These are phyloP conservation scores for Boeremia exigua DNA, from an alignment of 2,329 filamentous ascomycete genomes.

Conservation along the genomic window DNA sequence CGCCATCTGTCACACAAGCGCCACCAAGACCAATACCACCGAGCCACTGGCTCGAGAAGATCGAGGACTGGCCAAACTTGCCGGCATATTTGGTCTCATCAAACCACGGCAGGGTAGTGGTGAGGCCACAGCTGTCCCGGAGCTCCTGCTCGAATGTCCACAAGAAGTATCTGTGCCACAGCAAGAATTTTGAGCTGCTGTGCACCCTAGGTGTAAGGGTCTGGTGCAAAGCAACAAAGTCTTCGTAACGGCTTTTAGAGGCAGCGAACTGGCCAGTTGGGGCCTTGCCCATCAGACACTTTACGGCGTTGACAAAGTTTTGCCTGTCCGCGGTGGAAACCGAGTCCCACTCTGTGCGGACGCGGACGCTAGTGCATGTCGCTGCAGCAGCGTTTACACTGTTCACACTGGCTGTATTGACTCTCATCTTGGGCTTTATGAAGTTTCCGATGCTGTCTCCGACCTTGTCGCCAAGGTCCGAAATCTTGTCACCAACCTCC, in stretches of 20 bases:
- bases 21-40: slow-evolving; percentile 33
- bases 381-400: slow-evolving; percentile 2
- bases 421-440: neutral
- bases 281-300: slow-evolving; percentile 34
- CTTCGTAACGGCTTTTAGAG: slow-evolving; percentile 42
- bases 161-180: slow-evolving; percentile 53
- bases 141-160: slow-evolving; percentile 52
- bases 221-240: slow-evolving; percentile 43
- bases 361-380: slow-evolving; percentile 33
- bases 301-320: slow-evolving; percentile 36
- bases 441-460: neutral
- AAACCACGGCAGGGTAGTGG: slow-evolving; percentile 48
- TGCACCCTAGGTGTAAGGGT: slow-evolving; percentile 42
- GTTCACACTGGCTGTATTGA: neutral
- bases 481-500: neutral
- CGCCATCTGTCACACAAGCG: slow-evolving; percentile 42
- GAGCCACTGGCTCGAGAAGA: slow-evolving; percentile 40
- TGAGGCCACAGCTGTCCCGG: slow-evolving; percentile 51
- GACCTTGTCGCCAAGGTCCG: neutral
- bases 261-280: slow-evolving; percentile 33
- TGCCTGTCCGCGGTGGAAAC: slow-evolving; percentile 28
- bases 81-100: slow-evolving; percentile 45
- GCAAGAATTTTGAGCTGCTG: slow-evolving; percentile 45
- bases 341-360: slow-evolving; percentile 43
- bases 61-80: slow-evolving; percentile 35